Conservation (phyloP, 305 asterid genomes). For the Stenogyne calaminthoides region DNA sequence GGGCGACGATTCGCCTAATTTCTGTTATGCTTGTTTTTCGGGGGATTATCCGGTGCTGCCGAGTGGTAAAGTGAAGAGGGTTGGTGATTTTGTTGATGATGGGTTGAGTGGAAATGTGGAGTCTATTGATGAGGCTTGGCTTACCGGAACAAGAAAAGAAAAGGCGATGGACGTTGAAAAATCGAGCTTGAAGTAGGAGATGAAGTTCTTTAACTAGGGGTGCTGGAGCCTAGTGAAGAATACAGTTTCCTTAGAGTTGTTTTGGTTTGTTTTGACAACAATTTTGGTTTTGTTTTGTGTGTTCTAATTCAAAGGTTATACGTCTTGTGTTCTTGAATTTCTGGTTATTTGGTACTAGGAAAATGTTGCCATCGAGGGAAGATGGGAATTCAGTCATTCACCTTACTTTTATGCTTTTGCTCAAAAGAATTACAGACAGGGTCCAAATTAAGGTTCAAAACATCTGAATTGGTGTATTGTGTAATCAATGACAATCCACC, state of each 20-base stretch:
- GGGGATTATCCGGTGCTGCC: conserved; percentile 76
- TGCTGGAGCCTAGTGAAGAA: too few species aligned
- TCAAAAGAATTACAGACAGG: neutral
- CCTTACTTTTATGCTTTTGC: neutral
- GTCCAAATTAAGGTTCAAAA: neutral
- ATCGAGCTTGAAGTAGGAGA: neutral
- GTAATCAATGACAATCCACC: too few species aligned
- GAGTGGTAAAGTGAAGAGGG: conserved; percentile 75
- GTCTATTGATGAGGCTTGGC: conserved; percentile 76
- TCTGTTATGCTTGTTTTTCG: conserved; percentile 67
- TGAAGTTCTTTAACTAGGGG: too few species aligned
- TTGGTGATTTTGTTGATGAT: conserved; percentile 81
- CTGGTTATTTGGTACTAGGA: neutral
- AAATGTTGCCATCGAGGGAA: too few species aligned
- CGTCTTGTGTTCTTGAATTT: neutral
- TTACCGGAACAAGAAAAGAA: conserved; percentile 32
- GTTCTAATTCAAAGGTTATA: neutral
- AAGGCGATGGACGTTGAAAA: neutral
- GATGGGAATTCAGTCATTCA: too few species aligned
- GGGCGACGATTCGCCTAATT: conserved; percentile 42
- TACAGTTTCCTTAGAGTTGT: too few species aligned
- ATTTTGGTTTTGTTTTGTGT: neutral
- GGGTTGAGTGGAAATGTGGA: conserved; percentile 75
- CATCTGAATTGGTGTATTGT: neutral
- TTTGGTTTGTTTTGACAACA: neutral